Evolutionary conservation across 768 basidiomycete genomes (phyloP), one percentile per base, ranked within the genome.

Genomic region (Pseudohyphozyma bogoriensis): DNA sequence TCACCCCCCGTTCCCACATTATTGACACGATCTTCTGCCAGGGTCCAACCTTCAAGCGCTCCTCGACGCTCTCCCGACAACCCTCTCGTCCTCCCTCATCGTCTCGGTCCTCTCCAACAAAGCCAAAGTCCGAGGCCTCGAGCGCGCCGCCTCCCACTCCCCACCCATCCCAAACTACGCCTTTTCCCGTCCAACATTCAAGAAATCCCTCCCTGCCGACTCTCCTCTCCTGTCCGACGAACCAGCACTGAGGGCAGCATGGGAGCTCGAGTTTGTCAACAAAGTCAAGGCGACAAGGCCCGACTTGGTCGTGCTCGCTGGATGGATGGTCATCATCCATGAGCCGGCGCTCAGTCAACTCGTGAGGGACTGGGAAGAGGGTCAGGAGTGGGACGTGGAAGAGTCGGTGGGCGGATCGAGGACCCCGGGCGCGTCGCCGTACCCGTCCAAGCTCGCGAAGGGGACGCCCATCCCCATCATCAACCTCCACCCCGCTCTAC

Each of bases 281-380:
- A 69, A 86, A 8, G 71, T 74, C 29, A 80, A 77, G 24, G 74
- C 76, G 8, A 59, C 58, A 16, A 31, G 51, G 42, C 93, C 93
- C 0, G 88, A 96, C 73, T 72, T 93, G 29, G 81, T 97, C 51
- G 87, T 97, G 10, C 79, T 97, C n/a, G 95, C 93, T 0, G 95
- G 95, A 0, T 99, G 90, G 89, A 96, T 99, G 93, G 92, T 97
- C 70, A 88, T 97, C 69, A 79, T 96, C 60, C 83, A 85, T 59
- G 84, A 87, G 55, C 77, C 76, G 0, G 96, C 96, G 73, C 74
- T 97, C 60, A 81, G 87, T 24, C 77, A 66, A 0, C 68, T 75
- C 36, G 73, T 73, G 2, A 77, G 73, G 11, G 76, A 75, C 50
- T 74, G 75, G 55, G 40, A 51, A 51, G 62, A 63, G 26, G 20